These are phyloP conservation scores for Limnomonas spitsbergensis DNA, from an alignment of 139 green algal genomes.

Conservation along the genomic window DNA sequence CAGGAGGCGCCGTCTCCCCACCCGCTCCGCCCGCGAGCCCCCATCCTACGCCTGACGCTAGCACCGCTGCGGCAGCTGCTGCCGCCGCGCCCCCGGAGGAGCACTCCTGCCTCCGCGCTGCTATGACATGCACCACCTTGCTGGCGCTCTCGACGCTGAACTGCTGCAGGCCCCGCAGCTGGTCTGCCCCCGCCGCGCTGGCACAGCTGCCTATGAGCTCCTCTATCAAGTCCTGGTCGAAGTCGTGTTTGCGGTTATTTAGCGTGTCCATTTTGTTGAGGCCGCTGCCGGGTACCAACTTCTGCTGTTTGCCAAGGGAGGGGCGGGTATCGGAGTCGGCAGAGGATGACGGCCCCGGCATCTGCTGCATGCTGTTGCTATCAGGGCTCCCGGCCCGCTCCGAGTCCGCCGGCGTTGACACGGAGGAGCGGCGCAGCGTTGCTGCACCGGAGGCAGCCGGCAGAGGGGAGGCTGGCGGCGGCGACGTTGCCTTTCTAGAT, in stretches of 20 bases:
- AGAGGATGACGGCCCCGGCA: no score
- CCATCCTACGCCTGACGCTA: conserved; percentile 37
- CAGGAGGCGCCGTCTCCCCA: no score
- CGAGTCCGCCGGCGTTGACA: no score
- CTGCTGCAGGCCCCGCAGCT: neutral
- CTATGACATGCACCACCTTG: neutral
- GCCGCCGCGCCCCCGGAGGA: neutral
- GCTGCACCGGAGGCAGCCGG: no score
- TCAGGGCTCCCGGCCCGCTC: no score
- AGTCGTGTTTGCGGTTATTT: neutral
- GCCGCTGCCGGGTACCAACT: no score
- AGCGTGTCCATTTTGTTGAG: conserved; percentile 9
- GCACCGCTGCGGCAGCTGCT: conserved; percentile 2
- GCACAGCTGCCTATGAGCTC: conserved; percentile 10
- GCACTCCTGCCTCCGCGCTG: conserved; percentile 1
- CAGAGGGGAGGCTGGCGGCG: no score
- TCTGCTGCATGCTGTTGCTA: no score
- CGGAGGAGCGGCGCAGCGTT: no score
- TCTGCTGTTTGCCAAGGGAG: no score
- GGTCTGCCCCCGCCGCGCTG: neutral
- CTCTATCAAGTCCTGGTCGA: conserved; percentile 7
- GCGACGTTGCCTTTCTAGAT: no score
- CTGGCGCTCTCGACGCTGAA: neutral
- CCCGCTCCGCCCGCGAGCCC: conserved; percentile 19
- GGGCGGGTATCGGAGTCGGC: no score